Base-by-base conservation (phyloP, 768 basidiomycete genomes). In the Lactifluus echinatus region DNA sequence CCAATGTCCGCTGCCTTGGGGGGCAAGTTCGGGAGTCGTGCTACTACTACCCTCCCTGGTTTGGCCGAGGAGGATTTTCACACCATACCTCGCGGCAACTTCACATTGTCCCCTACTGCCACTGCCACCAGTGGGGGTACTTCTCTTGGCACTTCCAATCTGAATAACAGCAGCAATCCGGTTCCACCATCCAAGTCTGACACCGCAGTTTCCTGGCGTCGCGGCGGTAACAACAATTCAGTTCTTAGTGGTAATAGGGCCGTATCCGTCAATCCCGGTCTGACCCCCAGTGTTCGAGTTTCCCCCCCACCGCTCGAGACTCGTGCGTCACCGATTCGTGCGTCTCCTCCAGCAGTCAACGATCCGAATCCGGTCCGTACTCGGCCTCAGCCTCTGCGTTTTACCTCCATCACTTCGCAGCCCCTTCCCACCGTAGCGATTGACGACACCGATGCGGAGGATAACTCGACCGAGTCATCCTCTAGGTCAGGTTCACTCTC, bases 1-100 rank as follows among this genome's bases (percentile, higher is more conserved):
- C 88, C 89, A 43, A 89, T 89, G 89, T 87, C 88, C 28, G 88
- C 90, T 46, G 77, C 83, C 40, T 75, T 89, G 34, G 84, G 82
- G 42, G 89, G 89, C 45, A 82, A 82, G 60, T 89, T 87, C 58
- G 88, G 87, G 29, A 77, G 82, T 62, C 85, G 89, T 59, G 68
- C 75, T 50, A 69, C 68, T 59, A 68, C 75, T 50, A 69, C 68
- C 33, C 65, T 70, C 51, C 76, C 74, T 46, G 76, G 75, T 23
- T 69, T 76, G 21, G 70, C 79, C 36, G 75, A 78, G 29, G 74
- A 77, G 31, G 66, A 67, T 50, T 66, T 58, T 50, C 59, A 59
- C 33, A 61, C 65, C 14, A 56, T 58, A 23, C 48, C 64, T 31
- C 51, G 61, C 31, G 51, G 49, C 31, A 60, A 50, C 33, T 63